Percentiles rank a stretch among this genome's conserved stretches.
Conservation (phyloP, 352 stramenopile genomes). For the Phytophthora pseudosyringae region DNA sequence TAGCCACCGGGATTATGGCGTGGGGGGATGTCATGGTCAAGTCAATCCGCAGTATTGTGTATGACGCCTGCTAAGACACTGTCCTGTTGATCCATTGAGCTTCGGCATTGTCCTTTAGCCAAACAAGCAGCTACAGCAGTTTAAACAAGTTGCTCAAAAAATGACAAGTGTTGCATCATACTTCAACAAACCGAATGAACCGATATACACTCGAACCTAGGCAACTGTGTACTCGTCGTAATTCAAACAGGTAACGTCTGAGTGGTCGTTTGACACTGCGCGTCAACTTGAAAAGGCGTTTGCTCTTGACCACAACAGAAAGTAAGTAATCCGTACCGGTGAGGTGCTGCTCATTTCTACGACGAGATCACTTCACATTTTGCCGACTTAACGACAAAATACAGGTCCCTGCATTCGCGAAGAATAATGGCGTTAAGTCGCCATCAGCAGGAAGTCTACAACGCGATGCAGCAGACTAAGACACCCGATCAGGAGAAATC, state of each 20-base stretch:
- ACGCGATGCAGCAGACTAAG: background rate
- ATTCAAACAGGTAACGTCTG: background rate
- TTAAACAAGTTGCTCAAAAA: background rate
- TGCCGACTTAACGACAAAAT: conserved; percentile 2
- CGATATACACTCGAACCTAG: no score
- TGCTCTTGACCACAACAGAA: conserved; percentile 11
- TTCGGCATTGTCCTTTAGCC: background rate
- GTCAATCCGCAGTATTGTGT: conserved; percentile 25
- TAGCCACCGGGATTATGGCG: conserved; percentile 20
- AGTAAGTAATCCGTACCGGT: conserved; percentile 1
- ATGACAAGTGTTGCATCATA: no score
- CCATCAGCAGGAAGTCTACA: background rate
- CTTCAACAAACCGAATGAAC: no score
- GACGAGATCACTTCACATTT: conserved; percentile 9
- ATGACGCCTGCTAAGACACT: conserved; percentile 7
- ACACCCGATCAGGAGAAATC: background rate
- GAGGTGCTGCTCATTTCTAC: background rate
- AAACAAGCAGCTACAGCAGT: background rate
- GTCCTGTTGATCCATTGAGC: background rate
- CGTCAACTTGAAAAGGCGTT: conserved; percentile 13
- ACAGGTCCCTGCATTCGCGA: background rate
- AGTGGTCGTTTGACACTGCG: background rate
- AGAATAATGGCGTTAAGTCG: conserved; percentile 3
- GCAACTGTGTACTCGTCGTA: no score
- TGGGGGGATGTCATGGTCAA: conserved; percentile 35